These are phyloP conservation scores for Lactifluus pinguis DNA, from an alignment of 768 basidiomycete genomes.

Conservation along the genomic window DNA sequence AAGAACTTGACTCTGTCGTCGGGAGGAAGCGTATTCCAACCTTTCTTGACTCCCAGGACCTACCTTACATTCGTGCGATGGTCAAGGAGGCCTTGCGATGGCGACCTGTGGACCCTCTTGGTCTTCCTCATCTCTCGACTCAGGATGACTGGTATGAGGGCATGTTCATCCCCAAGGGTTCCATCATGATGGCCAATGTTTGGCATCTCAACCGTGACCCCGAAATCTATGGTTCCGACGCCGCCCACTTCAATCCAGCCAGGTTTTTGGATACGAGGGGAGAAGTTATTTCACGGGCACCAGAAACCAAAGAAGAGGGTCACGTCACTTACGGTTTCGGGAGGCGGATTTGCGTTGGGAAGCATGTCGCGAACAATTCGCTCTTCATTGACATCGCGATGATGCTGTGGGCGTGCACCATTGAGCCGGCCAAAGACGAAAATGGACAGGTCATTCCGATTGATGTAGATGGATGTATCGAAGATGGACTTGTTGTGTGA, in stretches of 20 bases:
- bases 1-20: slow-evolving; percentile 10
- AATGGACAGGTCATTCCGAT: background rate
- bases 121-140: slow-evolving; percentile 8
- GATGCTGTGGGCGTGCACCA: background rate
- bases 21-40: slow-evolving; percentile 1
- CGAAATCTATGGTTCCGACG: slow-evolving; percentile 4
- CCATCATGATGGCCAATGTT: slow-evolving; percentile 3
- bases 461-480: slow-evolving; percentile 10
- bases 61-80: slow-evolving; percentile 11
- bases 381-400: slow-evolving; percentile 14
- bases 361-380: slow-evolving; percentile 11
- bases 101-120: slow-evolving; percentile 12
- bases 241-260: slow-evolving; percentile 6
- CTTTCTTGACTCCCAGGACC: background rate
- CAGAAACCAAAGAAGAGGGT: slow-evolving; percentile 9
- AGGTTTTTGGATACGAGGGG: slow-evolving; percentile 1
- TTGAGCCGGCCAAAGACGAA: slow-evolving; percentile 3
- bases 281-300: background rate
- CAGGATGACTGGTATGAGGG: slow-evolving; percentile 14
- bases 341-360: slow-evolving; percentile 7
- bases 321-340: slow-evolving; percentile 15
- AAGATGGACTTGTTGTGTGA: slow-evolving; percentile 13
- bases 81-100: slow-evolving; percentile 15
- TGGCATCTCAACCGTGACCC: slow-evolving; percentile 13
- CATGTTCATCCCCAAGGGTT: slow-evolving; percentile 13